Evolutionary conservation across 1,284 basidiomycete genomes (phyloP), one percentile per base, ranked within the genome.

Genomic region (Mycena citricolor): DNA sequence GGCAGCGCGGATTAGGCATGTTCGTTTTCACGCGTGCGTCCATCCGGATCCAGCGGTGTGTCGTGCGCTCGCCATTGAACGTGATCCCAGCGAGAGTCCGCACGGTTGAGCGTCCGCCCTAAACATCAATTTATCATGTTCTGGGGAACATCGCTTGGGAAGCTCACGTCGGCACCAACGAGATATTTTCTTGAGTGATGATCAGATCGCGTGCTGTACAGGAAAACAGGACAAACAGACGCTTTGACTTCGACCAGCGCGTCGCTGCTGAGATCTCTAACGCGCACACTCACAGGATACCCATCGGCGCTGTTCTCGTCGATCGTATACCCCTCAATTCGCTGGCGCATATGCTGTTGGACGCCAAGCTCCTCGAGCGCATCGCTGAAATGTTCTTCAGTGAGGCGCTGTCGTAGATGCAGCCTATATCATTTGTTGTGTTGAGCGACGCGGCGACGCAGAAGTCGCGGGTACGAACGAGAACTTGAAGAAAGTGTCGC

Each of bases 401-500:
- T 60, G 30, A 57, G 46, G 29, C 56, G 52, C 40, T 60, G 58
- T 4, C 58, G 51, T 32, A 60, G 46, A 37, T 60, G 58, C 5
- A 58, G 44, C n/a, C 57, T 59, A 26, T 11, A 13, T 12, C 23
- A 19, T 32, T 3, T 10, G 39, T 34, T 13, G 37, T 22, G 6
- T 25, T 12, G 11, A 22, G 14, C 22, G 11, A 14, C 8, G 33
- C 13, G 8, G 4, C 17, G 3, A 10, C 10, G 20, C 8, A 11
- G 13, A 22, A 33, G 22, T 24, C 6, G 8, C n/a, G 11, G 30
- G 22, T 4, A 39, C 54, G 16, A 12, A 59, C 56, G 58, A 54
- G 44, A 57, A 60, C 50, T 57, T 57, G 30, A 46, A 58, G 32
- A 55, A 58, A 1, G 58, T 60, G 40, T 60, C 58, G 5, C 56